These are phyloP conservation scores for Syzygium oleosum DNA, from an alignment of 345 rosid species.

Conservation along the genomic window DNA sequence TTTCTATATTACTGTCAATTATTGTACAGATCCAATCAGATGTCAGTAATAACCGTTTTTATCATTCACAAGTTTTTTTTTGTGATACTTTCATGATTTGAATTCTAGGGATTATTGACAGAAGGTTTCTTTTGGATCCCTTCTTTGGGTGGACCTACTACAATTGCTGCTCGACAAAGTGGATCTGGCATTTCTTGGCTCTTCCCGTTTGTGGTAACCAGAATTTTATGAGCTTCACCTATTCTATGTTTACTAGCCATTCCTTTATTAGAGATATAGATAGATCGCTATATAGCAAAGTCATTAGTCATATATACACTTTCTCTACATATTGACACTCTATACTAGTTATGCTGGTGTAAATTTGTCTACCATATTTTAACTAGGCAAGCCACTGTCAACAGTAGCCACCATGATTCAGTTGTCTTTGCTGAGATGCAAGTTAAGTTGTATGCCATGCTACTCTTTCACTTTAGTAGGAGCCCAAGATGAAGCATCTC, in stretches of 20 bases:
- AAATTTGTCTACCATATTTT: background rate
- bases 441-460: background rate
- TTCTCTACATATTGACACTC: background rate
- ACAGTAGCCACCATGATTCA: background rate
- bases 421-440: background rate
- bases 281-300: background rate
- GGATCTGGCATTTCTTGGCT: constrained; percentile 98
- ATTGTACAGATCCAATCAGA: background rate
- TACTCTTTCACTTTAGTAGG: background rate
- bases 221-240: background rate
- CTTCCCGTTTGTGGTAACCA: constrained; percentile 87
- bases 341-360: background rate
- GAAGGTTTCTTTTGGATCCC: constrained; percentile 99
- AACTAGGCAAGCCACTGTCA: background rate
- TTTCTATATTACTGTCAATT: background rate
- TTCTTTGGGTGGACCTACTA: constrained; percentile 90
- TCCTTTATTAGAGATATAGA: background rate
- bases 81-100: background rate
- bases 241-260: background rate
- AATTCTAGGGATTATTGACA: constrained; percentile 65
- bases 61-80: background rate
- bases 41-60: background rate
- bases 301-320: background rate
- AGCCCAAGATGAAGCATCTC: background rate
- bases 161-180: constrained; percentile 95